Evolutionary conservation across 148 eudicot species (phyloP), one percentile per base, ranked within the genome.

Genomic region (Chenopodium formosanum): DNA sequence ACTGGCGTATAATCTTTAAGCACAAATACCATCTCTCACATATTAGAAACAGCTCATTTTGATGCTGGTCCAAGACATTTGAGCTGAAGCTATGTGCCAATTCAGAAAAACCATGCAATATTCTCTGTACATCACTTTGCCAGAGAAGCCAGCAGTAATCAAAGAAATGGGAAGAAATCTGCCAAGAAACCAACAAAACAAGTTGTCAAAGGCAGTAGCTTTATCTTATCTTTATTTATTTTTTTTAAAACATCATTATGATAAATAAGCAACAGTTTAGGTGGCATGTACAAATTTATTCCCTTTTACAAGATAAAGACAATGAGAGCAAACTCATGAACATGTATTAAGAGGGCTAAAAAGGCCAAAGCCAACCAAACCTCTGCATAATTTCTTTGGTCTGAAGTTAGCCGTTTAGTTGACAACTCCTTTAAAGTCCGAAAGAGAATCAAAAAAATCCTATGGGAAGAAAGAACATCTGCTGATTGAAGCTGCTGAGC

Each of bases 21-120:
- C 99, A 97, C 32, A 97, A 84, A 86, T 92, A 91, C 98, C 99
- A 97, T 85, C 99, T 94, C 87, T 97, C 95, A 82, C 97, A 94
- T 34, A 85, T 91, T 47, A 97, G 86, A 81, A 88, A 90, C 78
- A 91, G 89, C 88, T 97, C 97, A 85, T 90, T 91, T 78, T 90
- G 90, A 70, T 76, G 86, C 75, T 83, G 83, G 52, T 90, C 90
- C 32, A 79, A 65, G 34, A 85, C 66, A 88, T 83, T 86, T 78
- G 92, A 82, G 62, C 86, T 83, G 32, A 80, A 71, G 81, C 76
- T 90, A 79, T 88, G 94, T 79, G 82, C 71, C 77, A 97, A 86
- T 46, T 86, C 86, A 69, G 95, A 86, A 82, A 94, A 92, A 63
- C 98, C 89, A 46, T 88, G 93, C 82, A 94, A 85, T 80, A 97